phyloP scores from a whole-genome alignment of 1,284 basidiomycete genomes.

The Irpex lacteus region DNA sequence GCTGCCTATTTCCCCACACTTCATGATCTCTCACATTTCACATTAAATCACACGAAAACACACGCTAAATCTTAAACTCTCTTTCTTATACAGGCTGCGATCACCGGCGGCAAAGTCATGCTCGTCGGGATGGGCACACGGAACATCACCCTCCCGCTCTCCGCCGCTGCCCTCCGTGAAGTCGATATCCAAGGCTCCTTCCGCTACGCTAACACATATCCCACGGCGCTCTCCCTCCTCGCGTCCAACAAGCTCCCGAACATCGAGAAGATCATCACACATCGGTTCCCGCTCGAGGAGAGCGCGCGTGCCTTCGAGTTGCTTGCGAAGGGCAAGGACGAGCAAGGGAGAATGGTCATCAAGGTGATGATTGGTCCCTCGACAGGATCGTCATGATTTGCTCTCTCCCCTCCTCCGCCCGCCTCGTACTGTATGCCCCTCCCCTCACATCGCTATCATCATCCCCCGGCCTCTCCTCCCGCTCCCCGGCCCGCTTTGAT shows the following conservation, averaged over 20 bases:
- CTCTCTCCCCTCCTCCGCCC: not conserved
- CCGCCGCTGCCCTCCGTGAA: conserved; percentile 81
- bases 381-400: not conserved
- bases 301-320: conserved; percentile 78
- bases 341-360: conserved; percentile 76
- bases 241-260: conserved; percentile 57
- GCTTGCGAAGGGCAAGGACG: conserved; percentile 72
- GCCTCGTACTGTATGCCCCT: not conserved
- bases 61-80: conserved; percentile 1
- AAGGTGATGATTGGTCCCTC: conserved; percentile 74
- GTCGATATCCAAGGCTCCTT: conserved; percentile 94
- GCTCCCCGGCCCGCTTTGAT: not conserved
- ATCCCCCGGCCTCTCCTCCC: not conserved
- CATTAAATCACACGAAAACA: not conserved
- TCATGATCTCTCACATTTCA: not conserved
- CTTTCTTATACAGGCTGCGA: conserved; percentile 56
- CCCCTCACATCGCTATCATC: not conserved
- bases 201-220: conserved; percentile 87
- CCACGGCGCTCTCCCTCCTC: conserved; percentile 78
- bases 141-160: conserved; percentile 80
- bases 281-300: conserved; percentile 68
- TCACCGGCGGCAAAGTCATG: conserved; percentile 84
- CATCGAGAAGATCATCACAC: conserved; percentile 78
- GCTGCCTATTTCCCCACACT: not conserved
- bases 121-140: conserved; percentile 95